Percentiles rank a stretch among this genome's conserved stretches.
These are phyloP conservation scores for Berkeleyomyces rouxiae DNA, from an alignment of 2,329 filamentous ascomycete species.

Conservation along the genomic window DNA sequence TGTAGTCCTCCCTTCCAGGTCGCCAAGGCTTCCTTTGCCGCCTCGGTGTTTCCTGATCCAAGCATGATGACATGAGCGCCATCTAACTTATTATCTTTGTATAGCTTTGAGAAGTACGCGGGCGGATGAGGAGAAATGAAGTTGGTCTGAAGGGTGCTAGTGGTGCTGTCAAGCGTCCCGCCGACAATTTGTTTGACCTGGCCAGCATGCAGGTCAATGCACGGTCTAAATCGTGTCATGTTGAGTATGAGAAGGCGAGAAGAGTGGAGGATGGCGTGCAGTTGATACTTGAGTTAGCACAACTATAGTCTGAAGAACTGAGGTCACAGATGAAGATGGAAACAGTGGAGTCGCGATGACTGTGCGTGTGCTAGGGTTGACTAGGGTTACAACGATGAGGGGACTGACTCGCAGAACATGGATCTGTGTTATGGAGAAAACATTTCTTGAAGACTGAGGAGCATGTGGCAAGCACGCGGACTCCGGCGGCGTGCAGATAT, in stretches of 20 bases:
- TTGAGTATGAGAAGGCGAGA: background rate
- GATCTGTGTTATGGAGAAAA: no score
- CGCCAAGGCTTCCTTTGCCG: constrained; percentile 57
- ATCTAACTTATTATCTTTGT: constrained; percentile 53
- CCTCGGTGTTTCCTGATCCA: constrained; percentile 68
- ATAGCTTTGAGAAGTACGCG: constrained; percentile 64
- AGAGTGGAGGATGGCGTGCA: background rate
- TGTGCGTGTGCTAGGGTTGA: background rate
- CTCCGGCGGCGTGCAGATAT: background rate
- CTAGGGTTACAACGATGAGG: background rate
- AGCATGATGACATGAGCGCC: constrained; percentile 96
- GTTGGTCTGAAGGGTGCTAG: constrained; percentile 65
- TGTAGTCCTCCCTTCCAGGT: constrained; percentile 73
- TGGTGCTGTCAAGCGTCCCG: constrained; percentile 62
- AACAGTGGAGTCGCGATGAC: background rate
- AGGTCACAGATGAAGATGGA: no score
- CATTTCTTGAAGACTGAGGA: background rate
- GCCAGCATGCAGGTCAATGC: constrained; percentile 94
- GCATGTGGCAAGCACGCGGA: background rate
- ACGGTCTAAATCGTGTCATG: constrained; percentile 91
- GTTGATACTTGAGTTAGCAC: no score
- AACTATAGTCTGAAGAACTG: no score
- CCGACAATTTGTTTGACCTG: constrained; percentile 98
- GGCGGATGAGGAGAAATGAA: constrained; percentile 75
- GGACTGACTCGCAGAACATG: background rate